Evolutionary conservation across 352 stramenopile genomes (phyloP).

Genomic region (Phytopythium cucurbitacearum): DNA sequence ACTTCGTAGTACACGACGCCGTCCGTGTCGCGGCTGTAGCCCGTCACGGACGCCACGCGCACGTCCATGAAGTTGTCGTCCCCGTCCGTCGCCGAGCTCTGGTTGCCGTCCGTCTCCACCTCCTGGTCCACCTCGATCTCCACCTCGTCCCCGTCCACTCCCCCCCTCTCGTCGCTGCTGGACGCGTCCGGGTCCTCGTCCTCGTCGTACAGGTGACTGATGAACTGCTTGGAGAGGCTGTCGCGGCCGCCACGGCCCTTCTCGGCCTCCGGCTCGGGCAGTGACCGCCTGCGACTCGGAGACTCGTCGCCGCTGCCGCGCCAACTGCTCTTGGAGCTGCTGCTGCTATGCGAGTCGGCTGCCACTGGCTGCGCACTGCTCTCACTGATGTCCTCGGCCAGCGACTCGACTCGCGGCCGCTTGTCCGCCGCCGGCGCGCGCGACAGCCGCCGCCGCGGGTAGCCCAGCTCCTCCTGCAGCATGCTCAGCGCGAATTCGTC

Average conservation of each 20-base stretch:
- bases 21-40: conserved; percentile 70
- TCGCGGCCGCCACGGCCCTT: conserved; percentile 9
- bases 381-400: conserved; percentile 19
- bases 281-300: conserved; percentile 11
- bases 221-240: neutral
- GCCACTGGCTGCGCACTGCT: too few species aligned
- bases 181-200: too few species aligned
- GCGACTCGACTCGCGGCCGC: conserved; percentile 26
- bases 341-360: conserved; percentile 6
- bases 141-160: conserved; percentile 6
- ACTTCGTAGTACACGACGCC: conserved; percentile 80
- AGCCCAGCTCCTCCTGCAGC: conserved; percentile 73
- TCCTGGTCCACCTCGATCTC: conserved; percentile 3
- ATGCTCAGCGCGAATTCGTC: conserved; percentile 55
- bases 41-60: conserved; percentile 57
- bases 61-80: conserved; percentile 75
- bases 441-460: conserved; percentile 33
- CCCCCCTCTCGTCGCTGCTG: too few species aligned
- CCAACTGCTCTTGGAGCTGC: conserved; percentile 16
- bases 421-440: conserved; percentile 13
- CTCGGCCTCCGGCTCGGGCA: conserved; percentile 21
- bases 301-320: conserved; percentile 15
- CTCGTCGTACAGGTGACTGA: too few species aligned
- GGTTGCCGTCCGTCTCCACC: conserved; percentile 9
- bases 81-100: conserved; percentile 15